Percentiles rank a stretch among this genome's conserved stretches.
phyloP scores from a whole-genome alignment of 176 grass and related monocot species.

The Carex cristatella region DNA sequence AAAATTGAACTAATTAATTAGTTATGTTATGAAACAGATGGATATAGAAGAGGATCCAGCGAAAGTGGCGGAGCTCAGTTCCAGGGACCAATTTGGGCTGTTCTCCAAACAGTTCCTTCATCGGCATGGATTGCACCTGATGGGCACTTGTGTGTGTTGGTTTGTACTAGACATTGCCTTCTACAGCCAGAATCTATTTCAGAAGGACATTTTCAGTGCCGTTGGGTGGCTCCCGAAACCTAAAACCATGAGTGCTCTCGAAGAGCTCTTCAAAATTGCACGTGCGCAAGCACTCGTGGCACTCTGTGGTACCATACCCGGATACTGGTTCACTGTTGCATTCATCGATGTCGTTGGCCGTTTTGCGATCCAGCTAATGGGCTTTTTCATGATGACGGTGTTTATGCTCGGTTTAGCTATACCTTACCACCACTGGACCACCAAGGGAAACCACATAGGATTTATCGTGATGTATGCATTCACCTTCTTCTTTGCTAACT shows the following conservation, averaged over 20 bases:
- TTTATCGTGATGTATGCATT: constrained; percentile 45
- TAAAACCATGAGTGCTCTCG: constrained; percentile 29
- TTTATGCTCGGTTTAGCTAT: constrained; percentile 55
- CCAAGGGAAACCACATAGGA: constrained; percentile 12
- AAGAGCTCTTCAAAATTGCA: constrained; percentile 40
- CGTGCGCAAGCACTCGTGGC: constrained; percentile 30
- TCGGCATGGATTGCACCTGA: constrained; percentile 43
- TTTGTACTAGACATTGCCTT: constrained; percentile 60
- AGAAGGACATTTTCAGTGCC: constrained; percentile 50
- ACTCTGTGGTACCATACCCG: constrained; percentile 38
- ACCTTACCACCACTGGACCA: constrained; percentile 44
- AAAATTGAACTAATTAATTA: not conserved
- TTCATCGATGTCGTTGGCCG: constrained; percentile 44
- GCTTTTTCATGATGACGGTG: constrained; percentile 49
- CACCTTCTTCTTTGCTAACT: constrained; percentile 76
- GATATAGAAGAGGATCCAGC: constrained; percentile 4
- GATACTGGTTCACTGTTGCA: constrained; percentile 54
- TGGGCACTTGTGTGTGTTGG: constrained; percentile 50
- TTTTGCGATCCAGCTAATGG: constrained; percentile 38
- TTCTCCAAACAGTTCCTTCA: constrained; percentile 33
- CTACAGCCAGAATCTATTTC: constrained; percentile 73
- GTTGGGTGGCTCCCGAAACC: constrained; percentile 22
- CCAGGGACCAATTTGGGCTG: constrained; percentile 26
- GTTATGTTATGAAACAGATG: constrained; percentile 10
- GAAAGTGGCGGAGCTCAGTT: not conserved